Evolutionary conservation across 768 basidiomycete species (phyloP), one percentile per base, ranked within the genome.

Genomic region (Glaciozyma antarctica): DNA sequence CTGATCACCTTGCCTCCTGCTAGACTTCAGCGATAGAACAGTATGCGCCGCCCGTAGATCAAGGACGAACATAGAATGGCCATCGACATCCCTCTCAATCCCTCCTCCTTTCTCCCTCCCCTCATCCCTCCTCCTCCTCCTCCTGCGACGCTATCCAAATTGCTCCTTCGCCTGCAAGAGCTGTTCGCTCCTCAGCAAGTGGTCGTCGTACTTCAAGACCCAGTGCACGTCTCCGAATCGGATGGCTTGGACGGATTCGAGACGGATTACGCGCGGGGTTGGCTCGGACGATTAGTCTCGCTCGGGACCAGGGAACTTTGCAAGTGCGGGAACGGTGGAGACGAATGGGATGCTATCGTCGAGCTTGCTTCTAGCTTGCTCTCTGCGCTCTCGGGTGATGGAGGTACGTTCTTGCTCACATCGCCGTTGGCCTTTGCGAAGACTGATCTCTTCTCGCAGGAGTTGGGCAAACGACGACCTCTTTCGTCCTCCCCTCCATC

Each of bases 231-330:
- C 24, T 62, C 56, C 41, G 49, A 32, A 13, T 72, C 65, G 10
- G 72, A 74, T 16, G 72, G 55, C 19, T 67, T 68, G 1, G 87
- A 90, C 74, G 75, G 80, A 26, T 80, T 87, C 69, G 87, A 90
- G 76, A 82, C 84, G 56, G 78, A 80, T 17, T 86, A 81, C 63
- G 80, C 84, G n/a, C 81, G 88, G 62, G 82, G 79, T 72, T 91
- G 89, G 88, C 73, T 88, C 16, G 88, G 85, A 15, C 83, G 83
- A 22, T 81, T 90, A 67, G 80, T 87, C 56, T 78, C 82, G 21
- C 2, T 45, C 15, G 57, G 48, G 1, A 22, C 60, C 22, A 61
- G 45, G 52, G n/a, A 15, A 12, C 26, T 55, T 22, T 51, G 56
- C 10, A 41, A 38, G 21, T 57, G 45, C 4, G 48, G 22, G 32